phyloP scores from a whole-genome alignment of 73 alveolate genomes.

The Tetrahymena thermophila region DNA sequence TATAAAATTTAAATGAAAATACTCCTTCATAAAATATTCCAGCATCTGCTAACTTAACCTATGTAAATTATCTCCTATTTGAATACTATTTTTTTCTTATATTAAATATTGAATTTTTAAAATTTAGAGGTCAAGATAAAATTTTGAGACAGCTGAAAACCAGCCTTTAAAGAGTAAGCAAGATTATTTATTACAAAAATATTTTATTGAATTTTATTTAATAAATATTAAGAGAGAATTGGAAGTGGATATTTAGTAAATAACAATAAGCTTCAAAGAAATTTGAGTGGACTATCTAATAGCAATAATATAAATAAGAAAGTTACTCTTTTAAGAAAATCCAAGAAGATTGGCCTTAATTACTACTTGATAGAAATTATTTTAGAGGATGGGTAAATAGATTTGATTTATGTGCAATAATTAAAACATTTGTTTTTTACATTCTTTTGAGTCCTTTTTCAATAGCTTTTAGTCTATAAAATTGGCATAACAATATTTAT shows the following conservation, averaged over 20 bases:
- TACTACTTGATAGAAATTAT: background rate
- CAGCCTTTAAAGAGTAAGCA: background rate
- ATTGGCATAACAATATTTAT: too few species aligned
- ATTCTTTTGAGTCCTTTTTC: too few species aligned
- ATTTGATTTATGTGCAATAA: too few species aligned
- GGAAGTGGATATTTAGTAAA: background rate
- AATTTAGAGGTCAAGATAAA: background rate
- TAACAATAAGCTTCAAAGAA: background rate
- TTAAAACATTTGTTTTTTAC: too few species aligned
- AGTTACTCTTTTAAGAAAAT: background rate
- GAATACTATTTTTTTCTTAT: background rate
- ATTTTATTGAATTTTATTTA: background rate
- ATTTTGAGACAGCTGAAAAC: background rate
- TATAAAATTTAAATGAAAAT: background rate
- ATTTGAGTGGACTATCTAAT: background rate
- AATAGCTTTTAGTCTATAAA: too few species aligned
- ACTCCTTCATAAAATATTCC: background rate
- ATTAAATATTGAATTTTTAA: background rate
- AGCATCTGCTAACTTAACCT: background rate
- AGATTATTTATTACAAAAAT: background rate
- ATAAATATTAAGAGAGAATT: background rate
- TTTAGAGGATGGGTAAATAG: background rate
- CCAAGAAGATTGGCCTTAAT: background rate
- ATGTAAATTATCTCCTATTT: background rate
- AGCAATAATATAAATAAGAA: background rate